Evolutionary conservation across 768 basidiomycete genomes (phyloP), one percentile per base, ranked within the genome.

Genomic region (Agaricus blazei): DNA sequence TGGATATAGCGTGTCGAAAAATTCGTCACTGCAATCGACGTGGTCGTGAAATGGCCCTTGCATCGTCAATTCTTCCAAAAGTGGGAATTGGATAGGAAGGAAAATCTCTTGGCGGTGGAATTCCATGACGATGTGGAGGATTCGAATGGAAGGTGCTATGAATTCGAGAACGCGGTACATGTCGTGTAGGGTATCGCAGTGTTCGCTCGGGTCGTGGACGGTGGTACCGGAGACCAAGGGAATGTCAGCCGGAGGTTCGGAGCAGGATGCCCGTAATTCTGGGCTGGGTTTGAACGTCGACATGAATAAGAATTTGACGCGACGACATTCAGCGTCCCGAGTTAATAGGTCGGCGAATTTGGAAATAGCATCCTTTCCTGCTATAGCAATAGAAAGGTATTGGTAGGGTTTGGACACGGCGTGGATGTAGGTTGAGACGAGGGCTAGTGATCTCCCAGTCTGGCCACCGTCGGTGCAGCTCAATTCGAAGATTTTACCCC

Each of bases 381-480:
- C 27, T 11, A 60, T 47, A 9, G 59, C 44, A 26, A 57, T 29
- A 24, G 59, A 50, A 23, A 27, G 46, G 29, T 53, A 36, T 52
- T 51, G 56, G 50, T 52, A 53, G 34, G 57, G 50, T 37, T 56
- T 54, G 27, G 60, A 58, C 7, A 55, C 56, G 45, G 49, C 50
- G 19, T 54, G 34, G 37, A 60, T 34, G 14, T 45, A 41, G 23
- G 41, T 49, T 3, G 60, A 58, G 23, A 56, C 60, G 28, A 52
- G 57, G 28, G 57, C 45, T 28, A 60, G 41, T 48, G 60, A 55
- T 12, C 60, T 48, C n/a, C 57, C 60, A 31, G 57, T 60, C 24
- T 45, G 27, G n/a, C 60, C 60, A 43, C 54, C 57, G 54, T 60
- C 60, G 7, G 15, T 24, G 40, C 51, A 54, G 24, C 57, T 45